A percentile compares a stretch with the other conserved stretches of the same genome.
Conservation (phyloP, 768 basidiomycete species). For the Aureoboletus auriporus region DNA sequence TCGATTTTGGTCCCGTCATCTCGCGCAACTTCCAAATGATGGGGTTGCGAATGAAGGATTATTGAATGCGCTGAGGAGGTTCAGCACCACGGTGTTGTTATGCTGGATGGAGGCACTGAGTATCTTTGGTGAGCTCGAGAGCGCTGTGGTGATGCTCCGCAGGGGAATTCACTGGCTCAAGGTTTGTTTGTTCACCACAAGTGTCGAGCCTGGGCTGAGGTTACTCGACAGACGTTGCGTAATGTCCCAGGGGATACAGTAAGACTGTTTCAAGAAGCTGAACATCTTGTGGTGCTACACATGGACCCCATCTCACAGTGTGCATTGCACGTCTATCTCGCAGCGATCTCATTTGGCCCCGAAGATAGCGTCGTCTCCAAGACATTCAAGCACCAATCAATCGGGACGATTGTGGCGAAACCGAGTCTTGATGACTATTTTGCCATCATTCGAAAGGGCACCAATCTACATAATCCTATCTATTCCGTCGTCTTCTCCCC, state of each 20-base stretch:
- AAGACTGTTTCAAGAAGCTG: constrained; percentile 14
- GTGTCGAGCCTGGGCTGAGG: background rate
- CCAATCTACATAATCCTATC: constrained; percentile 5
- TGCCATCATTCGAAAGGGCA: background rate
- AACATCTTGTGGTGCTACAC: constrained; percentile 16
- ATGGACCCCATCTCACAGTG: constrained; percentile 19
- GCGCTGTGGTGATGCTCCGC: constrained; percentile 13
- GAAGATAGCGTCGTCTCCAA: background rate
- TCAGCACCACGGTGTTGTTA: constrained; percentile 12
- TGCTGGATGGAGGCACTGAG: constrained; percentile 17
- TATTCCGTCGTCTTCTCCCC: constrained; percentile 16
- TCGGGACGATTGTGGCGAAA: background rate
- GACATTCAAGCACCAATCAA: constrained; percentile 8
- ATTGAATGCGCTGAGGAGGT: constrained; percentile 3
- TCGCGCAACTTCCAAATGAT: constrained; percentile 7
- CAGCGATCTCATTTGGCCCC: constrained; percentile 5
- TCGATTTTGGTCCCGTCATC: constrained; percentile 18
- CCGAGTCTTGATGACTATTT: background rate
- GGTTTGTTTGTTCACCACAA: background rate
- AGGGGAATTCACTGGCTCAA: constrained; percentile 12
- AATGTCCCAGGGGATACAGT: constrained; percentile 5
- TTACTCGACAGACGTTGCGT: constrained; percentile 2
- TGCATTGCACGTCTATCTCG: constrained; percentile 17
- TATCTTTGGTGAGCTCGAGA: constrained; percentile 16
- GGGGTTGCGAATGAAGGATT: constrained; percentile 6